A percentile compares a stretch with the other conserved stretches of the same genome.
Conservation (phyloP, 2,329 filamentous ascomycete genomes). For the Microdochium trichocladiopsis region DNA sequence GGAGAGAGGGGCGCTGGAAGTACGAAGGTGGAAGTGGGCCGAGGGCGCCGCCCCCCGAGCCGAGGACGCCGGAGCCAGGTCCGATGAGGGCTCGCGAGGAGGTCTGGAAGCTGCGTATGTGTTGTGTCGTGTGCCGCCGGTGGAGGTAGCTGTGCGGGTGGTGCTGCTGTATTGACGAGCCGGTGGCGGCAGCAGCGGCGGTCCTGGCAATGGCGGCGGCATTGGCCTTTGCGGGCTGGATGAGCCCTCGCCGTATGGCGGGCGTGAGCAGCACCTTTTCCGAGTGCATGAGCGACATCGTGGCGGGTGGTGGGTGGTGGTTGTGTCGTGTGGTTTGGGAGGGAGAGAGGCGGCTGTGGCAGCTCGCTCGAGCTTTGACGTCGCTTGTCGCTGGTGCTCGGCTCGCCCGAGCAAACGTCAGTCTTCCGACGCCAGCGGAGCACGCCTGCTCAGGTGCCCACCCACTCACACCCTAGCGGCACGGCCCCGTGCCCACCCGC, state of each 20-base stretch:
- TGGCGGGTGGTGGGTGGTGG: background rate
- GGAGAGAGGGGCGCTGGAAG: conserved; percentile 68
- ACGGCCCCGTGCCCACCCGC: background rate
- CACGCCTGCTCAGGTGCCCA: too few species aligned
- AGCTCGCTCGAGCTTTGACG: conserved; percentile 1
- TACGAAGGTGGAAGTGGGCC: conserved; percentile 59
- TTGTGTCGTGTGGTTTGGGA: background rate
- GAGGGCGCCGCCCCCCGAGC: conserved; percentile 18
- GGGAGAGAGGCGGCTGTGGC: conserved; percentile 1
- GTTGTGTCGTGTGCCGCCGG: background rate
- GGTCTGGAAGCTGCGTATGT: conserved; percentile 12
- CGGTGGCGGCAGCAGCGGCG: conserved; percentile 6
- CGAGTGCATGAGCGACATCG: conserved; percentile 17
- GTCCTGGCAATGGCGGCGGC: conserved; percentile 2
- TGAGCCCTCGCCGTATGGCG: conserved; percentile 11
- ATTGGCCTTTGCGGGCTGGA: conserved; percentile 3
- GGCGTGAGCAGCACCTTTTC: conserved; percentile 12
- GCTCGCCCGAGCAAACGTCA: background rate
- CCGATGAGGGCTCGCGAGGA: conserved; percentile 9
- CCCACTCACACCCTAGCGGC: background rate
- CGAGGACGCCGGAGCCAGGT: conserved; percentile 7
- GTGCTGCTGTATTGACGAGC: background rate
- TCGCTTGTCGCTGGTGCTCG: background rate
- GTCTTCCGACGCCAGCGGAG: too few species aligned
- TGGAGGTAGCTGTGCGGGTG: background rate